phyloP scores from a whole-genome alignment of 164 flowering plant species.

The Chimonanthus praecox region DNA sequence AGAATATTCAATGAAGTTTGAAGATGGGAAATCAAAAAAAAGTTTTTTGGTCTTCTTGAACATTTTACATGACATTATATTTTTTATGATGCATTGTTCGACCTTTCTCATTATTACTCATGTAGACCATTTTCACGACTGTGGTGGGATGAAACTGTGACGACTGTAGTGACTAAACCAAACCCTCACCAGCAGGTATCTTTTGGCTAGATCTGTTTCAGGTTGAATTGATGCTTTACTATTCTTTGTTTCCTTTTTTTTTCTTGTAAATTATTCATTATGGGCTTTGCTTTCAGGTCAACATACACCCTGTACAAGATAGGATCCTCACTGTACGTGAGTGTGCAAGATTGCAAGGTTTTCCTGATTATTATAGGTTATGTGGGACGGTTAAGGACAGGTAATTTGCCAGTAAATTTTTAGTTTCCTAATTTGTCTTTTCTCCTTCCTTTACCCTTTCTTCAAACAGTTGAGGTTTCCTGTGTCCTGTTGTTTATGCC shows the following conservation, averaged over 20 bases:
- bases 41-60: background rate
- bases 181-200: conserved; percentile 35
- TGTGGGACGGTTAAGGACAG: conserved; percentile 43
- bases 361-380: conserved; percentile 53
- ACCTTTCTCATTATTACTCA: background rate
- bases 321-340: conserved; percentile 51
- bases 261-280: background rate
- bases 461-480: background rate
- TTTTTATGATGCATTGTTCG: background rate
- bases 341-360: conserved; percentile 58
- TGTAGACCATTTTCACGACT: conserved; percentile 56
- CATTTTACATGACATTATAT: background rate
- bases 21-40: conserved; percentile 44
- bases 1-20: conserved; percentile 34
- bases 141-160: conserved; percentile 73
- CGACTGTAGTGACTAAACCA: conserved; percentile 46
- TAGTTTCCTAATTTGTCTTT: background rate
- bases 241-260: too few species aligned
- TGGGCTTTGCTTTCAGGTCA: conserved; percentile 21
- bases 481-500: background rate
- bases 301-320: conserved; percentile 63
- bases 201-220: background rate
- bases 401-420: conserved; percentile 13
- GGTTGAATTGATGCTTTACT: background rate
- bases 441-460: background rate